Base-by-base conservation (phyloP, 768 basidiomycete genomes). In the Boletus pseudopeckii region DNA sequence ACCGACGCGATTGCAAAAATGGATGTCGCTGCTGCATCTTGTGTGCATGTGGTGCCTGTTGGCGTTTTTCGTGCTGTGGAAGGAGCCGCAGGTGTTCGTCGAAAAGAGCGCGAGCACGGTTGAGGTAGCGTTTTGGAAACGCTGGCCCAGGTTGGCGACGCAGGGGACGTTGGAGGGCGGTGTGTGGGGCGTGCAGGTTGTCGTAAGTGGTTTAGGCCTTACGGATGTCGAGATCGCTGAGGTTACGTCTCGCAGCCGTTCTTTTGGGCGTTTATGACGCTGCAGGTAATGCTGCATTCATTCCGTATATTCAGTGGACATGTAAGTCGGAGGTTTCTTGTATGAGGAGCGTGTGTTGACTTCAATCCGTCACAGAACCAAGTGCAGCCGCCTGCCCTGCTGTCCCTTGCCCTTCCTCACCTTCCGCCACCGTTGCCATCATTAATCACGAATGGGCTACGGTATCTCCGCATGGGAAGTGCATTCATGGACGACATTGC, bases 181-280 rank as follows among this genome's bases (percentile, higher is more conserved):
- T 32, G 48, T 62, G 59, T 76, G 77, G 77, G 74, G 75, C 7
- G 77, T 89, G 11, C 82, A 83, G 58, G 60, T 77, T 41, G 75
- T 85, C 70, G 87, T 88, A 61, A 57, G 84, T 50, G 44, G n/a
- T 50, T 33, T 34, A 15, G 13, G 10, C 15, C 0, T 14, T 14
- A 7, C 1, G 17, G 7, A 24, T 46, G 36, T 34, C 41, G 15
- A 17, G 48, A 28, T 43, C 0, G 18, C 46, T 57, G 33, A 68
- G 54, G 30, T 10, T 20, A 18, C 36, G 38, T 24, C 14, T 34
- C 1, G 17, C 57, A 91, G 89, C 84, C 88, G 1, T 88, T 92
- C 73, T 88, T 92, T 67, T 90, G 87, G 87, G 85, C 81, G 8
- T 91, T 92, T 55, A 80, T 81, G 37, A 86, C 90, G 1, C 65